Percentiles rank a stretch among this genome's conserved stretches.
Evolutionary conservation across 495 filamentous ascomycete species (phyloP).

Genomic region (Platismatia glauca): DNA sequence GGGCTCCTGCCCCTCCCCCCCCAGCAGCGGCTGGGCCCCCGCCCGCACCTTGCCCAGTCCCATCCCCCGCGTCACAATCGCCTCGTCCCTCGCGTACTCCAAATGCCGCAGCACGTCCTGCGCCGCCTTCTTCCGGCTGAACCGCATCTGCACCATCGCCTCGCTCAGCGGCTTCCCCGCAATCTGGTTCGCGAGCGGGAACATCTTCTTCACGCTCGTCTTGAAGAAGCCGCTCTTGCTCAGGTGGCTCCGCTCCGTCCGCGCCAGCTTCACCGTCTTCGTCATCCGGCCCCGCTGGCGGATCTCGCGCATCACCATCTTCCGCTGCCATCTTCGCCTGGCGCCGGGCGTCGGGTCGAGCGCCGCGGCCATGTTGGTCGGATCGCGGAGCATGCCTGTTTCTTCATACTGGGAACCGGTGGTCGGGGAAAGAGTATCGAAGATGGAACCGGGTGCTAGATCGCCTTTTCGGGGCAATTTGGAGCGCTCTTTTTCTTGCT

Average conservation of each 20-base stretch:
- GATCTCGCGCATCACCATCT: conserved; percentile 67
- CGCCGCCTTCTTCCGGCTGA: conserved; percentile 87
- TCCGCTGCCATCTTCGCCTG: conserved; percentile 66
- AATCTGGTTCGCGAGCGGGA: conserved; percentile 74
- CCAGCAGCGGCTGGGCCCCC: conserved; percentile 31
- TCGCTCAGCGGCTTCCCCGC: conserved; percentile 84
- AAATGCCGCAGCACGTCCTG: conserved; percentile 69
- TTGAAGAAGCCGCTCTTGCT: conserved; percentile 59
- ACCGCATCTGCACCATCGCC: conserved; percentile 89
- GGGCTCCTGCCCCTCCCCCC: conserved; percentile 33
- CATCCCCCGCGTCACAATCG: conserved; percentile 74
- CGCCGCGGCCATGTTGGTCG: conserved; percentile 42
- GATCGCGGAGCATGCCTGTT: conserved; percentile 30
- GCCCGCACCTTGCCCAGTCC: conserved; percentile 48
- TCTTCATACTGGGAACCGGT: not conserved
- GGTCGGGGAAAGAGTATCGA: conserved; percentile 42
- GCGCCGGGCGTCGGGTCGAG: conserved; percentile 61
- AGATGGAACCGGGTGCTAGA: conserved; percentile 48
- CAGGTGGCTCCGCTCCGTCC: conserved; percentile 61
- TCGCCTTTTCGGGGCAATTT: conserved; percentile 29
- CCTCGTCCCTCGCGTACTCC: conserved; percentile 64
- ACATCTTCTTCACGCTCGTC: conserved; percentile 83
- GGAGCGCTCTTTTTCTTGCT: conserved; percentile 18
- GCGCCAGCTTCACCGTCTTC: conserved; percentile 50
- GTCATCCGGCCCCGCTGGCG: conserved; percentile 58